phyloP scores from a whole-genome alignment of 2,329 filamentous ascomycete genomes.

The Ustulina deusta region DNA sequence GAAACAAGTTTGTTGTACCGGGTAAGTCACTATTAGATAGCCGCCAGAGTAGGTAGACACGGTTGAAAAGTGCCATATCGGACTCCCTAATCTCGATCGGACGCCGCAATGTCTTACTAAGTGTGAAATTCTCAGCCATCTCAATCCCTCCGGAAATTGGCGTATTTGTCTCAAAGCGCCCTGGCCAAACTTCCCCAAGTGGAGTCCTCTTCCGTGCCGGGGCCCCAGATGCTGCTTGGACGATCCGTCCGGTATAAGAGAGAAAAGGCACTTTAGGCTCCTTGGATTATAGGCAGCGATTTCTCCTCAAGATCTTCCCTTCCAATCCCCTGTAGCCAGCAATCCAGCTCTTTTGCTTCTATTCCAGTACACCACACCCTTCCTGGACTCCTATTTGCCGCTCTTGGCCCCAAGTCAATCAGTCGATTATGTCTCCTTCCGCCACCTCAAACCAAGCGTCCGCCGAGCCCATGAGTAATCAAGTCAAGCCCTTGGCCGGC shows the following conservation, averaged over 20 bases:
- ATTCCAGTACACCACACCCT: not conserved
- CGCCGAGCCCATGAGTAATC: constrained; percentile 46
- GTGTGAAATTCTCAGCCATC: not conserved
- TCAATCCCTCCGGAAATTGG: constrained; percentile 25
- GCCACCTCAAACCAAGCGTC: constrained; percentile 40
- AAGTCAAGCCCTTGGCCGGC: constrained; percentile 57
- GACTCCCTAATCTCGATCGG: not conserved
- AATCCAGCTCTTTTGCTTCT: not conserved
- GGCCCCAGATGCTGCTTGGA: constrained; percentile 26
- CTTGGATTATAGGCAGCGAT: not conserved
- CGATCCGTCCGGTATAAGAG: constrained; percentile 39
- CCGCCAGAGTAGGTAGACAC: not conserved
- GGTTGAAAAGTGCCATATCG: not conserved
- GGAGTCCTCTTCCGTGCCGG: constrained; percentile 31
- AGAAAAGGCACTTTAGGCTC: constrained; percentile 4
- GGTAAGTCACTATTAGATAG: not conserved
- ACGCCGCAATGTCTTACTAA: not conserved
- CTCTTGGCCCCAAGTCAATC: constrained; percentile 29
- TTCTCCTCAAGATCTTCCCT: constrained; percentile 4
- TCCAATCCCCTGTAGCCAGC: constrained; percentile 2
- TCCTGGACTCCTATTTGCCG: not conserved
- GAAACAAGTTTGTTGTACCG: not conserved
- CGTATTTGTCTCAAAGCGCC: constrained; percentile 9
- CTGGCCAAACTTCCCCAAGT: constrained; percentile 34
- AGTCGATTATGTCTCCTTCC: constrained; percentile 50